Percentiles rank a stretch among this genome's conserved stretches.
Conservation (phyloP, 2,329 filamentous ascomycete genomes). For the Immersiporthe knoxdaviesiana region DNA sequence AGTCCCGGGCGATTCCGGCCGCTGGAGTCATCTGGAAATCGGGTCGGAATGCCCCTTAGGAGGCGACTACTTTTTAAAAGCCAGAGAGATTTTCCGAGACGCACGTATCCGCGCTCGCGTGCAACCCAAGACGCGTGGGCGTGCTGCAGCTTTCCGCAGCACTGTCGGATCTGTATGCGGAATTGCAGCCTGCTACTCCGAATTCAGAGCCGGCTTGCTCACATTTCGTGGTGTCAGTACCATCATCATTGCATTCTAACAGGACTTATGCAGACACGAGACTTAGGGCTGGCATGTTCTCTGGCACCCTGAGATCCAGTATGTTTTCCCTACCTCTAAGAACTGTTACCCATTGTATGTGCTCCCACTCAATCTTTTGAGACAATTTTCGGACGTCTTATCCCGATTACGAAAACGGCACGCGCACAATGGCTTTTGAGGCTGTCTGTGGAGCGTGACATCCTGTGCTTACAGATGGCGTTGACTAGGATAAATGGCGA, state of each 20-base stretch:
- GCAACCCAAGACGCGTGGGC: constrained; percentile 25
- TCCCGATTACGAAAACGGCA: not conserved
- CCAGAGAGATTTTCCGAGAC: constrained; percentile 14
- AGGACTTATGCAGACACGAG: not conserved
- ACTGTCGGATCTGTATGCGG: constrained; percentile 1
- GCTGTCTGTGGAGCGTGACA: constrained; percentile 13
- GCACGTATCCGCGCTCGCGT: constrained; percentile 23
- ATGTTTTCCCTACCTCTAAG: too few species aligned
- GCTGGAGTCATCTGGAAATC: not conserved
- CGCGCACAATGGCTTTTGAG: constrained; percentile 12
- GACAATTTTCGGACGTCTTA: not conserved
- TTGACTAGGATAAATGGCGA: constrained; percentile 10
- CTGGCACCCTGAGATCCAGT: too few species aligned
- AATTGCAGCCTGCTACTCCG: not conserved
- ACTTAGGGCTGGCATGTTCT: not conserved
- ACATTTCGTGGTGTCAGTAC: not conserved
- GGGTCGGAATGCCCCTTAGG: not conserved
- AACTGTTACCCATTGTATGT: not conserved
- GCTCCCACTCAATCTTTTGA: not conserved
- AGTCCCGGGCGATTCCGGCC: not conserved
- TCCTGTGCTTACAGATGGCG: constrained; percentile 13
- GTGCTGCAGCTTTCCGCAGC: constrained; percentile 21
- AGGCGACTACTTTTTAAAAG: constrained; percentile 12
- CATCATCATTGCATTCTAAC: not conserved
- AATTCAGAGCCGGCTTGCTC: not conserved